phyloP scores from a whole-genome alignment of 345 rosid species.

The Dipteronia dyeriana region DNA sequence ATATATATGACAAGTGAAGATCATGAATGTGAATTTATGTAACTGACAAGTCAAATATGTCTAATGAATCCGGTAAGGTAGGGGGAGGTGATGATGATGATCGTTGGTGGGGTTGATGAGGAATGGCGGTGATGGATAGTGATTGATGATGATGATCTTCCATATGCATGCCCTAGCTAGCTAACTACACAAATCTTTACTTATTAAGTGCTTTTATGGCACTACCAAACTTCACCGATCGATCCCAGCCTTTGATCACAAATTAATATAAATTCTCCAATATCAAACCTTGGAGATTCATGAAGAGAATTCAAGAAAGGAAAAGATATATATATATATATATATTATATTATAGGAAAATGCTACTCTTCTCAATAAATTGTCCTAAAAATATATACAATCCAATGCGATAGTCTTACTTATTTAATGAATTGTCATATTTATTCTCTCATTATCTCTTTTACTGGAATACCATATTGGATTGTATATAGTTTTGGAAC shows the following conservation, averaged over 20 bases:
- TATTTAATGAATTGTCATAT: too few species aligned
- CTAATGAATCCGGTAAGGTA: neutral
- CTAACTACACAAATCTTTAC: neutral
- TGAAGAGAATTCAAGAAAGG: neutral
- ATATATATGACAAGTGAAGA: neutral
- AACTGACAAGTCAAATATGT: conserved; percentile 13
- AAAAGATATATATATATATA: neutral
- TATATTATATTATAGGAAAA: too few species aligned
- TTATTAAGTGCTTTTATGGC: conserved; percentile 30
- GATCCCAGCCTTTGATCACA: neutral
- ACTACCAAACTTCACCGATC: conserved; percentile 41
- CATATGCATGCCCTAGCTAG: neutral
- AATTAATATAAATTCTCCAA: neutral
- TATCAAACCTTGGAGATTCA: neutral
- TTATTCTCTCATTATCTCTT: too few species aligned
- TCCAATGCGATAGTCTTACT: too few species aligned
- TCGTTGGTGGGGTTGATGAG: neutral
- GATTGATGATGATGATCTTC: neutral
- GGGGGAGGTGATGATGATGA: neutral
- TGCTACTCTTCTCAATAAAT: too few species aligned
- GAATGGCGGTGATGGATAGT: neutral
- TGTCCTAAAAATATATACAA: too few species aligned
- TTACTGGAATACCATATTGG: too few species aligned
- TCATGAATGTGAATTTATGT: neutral
- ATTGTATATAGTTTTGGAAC: too few species aligned